Evolutionary conservation across 169 alveolate genomes (phyloP).

Genomic region (Miamiensis avidus): DNA sequence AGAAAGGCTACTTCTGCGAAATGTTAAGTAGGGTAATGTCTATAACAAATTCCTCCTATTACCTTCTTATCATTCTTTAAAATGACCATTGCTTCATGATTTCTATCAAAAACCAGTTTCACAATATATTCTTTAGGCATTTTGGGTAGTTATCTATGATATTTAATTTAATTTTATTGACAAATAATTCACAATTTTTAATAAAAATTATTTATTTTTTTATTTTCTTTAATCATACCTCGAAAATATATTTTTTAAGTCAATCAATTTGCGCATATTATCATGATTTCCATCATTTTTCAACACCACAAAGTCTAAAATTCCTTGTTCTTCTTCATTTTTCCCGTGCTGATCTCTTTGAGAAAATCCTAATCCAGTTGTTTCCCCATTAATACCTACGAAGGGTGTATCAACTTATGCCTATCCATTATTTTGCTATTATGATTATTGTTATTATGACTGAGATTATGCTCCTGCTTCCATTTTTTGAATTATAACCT

Average conservation of each 20-base stretch:
- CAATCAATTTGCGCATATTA: slow-evolving; percentile 46
- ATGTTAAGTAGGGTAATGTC: slow-evolving; percentile 74
- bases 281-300: slow-evolving; percentile 60
- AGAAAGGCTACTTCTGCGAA: slow-evolving; percentile 99
- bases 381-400: slow-evolving; percentile 33
- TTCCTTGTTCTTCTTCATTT: slow-evolving; percentile 67
- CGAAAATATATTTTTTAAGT: slow-evolving; percentile 44
- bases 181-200: too few species aligned
- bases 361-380: slow-evolving; percentile 66
- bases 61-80: slow-evolving; percentile 88
- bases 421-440: too few species aligned
- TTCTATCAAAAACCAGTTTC: slow-evolving; percentile 95
- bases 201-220: too few species aligned
- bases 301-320: slow-evolving; percentile 58
- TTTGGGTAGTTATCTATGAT: slow-evolving; percentile 92
- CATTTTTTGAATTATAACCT: too few species aligned
- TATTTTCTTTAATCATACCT: slow-evolving; percentile 1
- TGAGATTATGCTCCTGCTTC: too few species aligned
- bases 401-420: slow-evolving; percentile 23
- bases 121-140: slow-evolving; percentile 99
- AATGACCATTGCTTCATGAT: slow-evolving; percentile 96
- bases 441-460: too few species aligned
- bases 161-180: slow-evolving; percentile 90
- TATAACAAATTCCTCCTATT: slow-evolving; percentile 96
- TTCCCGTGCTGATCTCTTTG: slow-evolving; percentile 67